A percentile compares a stretch with the other conserved stretches of the same genome.
phyloP scores from a whole-genome alignment of 441 rosid species.

The Euphorbia corollata region DNA sequence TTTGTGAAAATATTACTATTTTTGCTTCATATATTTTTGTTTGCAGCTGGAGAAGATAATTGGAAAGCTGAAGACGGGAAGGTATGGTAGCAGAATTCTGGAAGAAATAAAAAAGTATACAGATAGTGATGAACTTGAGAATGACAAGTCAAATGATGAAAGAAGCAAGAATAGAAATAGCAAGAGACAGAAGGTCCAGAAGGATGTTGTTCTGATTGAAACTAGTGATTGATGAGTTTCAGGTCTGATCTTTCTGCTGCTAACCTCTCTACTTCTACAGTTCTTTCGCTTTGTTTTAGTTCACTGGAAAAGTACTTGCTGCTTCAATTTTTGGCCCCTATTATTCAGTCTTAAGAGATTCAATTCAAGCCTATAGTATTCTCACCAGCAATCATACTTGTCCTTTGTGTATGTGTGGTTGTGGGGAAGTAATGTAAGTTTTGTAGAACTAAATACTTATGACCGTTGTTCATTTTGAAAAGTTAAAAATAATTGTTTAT shows the following conservation, averaged over 20 bases:
- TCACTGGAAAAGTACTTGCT: too few relatives aligned
- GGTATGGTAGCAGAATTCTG: conserved; percentile 66
- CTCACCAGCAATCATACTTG: too few relatives aligned
- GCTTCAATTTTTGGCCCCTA: too few relatives aligned
- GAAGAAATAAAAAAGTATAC: conserved; percentile 46
- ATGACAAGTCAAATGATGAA: conserved; percentile 28
- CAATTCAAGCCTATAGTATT: too few relatives aligned
- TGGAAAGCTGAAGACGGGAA: conserved; percentile 73
- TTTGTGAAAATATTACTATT: background rate
- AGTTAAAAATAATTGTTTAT: too few relatives aligned
- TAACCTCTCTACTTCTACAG: too few relatives aligned
- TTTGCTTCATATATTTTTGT: background rate
- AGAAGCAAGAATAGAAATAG: conserved; percentile 26
- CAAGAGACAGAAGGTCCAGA: conserved; percentile 55
- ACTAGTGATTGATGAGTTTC: conserved; percentile 39
- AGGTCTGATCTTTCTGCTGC: background rate
- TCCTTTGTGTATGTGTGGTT: too few relatives aligned
- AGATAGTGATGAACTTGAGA: conserved; percentile 23
- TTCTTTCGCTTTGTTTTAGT: too few relatives aligned
- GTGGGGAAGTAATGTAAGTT: too few relatives aligned
- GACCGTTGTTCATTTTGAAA: too few relatives aligned
- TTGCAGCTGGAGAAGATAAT: conserved; percentile 78
- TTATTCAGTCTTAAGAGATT: too few relatives aligned
- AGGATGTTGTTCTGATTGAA: conserved; percentile 44
- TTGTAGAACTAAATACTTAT: too few relatives aligned